phyloP scores from a whole-genome alignment of 2,329 filamentous ascomycete genomes.

The Plectosphaerella plurivora region DNA sequence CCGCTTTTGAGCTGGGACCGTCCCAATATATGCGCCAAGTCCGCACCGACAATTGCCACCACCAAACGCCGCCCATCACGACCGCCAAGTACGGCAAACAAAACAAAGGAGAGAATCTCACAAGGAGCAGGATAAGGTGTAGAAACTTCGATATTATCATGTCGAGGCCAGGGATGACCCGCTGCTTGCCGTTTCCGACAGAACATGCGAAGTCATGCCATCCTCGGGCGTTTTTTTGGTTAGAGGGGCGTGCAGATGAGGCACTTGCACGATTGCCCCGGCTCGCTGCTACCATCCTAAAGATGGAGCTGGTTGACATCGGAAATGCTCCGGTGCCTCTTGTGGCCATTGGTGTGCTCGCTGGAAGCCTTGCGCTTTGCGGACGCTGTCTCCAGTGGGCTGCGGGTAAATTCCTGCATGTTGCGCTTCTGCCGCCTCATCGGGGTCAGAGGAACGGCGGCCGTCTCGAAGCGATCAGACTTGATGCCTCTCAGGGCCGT shows the following conservation, averaged over 20 bases:
- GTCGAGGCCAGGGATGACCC: conserved; percentile 39
- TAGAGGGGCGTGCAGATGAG: conserved; percentile 5
- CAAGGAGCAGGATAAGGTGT: not conserved
- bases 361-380: conserved; percentile 53
- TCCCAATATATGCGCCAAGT: too few species aligned
- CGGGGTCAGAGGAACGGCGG: conserved; percentile 64
- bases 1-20: too few species aligned
- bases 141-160: not conserved
- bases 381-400: conserved; percentile 42
- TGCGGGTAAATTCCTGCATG: conserved; percentile 39
- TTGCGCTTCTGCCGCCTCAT: conserved; percentile 53
- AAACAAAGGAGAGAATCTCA: not conserved
- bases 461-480: conserved; percentile 60
- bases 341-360: conserved; percentile 40
- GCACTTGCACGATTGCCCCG: conserved; percentile 3
- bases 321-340: conserved; percentile 55
- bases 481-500: conserved; percentile 60
- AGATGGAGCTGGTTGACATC: conserved; percentile 47
- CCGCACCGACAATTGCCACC: too few species aligned
- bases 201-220: conserved; percentile 29
- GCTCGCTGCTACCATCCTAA: conserved; percentile 19
- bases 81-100: too few species aligned
- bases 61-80: too few species aligned
- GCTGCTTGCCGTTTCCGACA: conserved; percentile 8
- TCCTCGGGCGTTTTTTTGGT: conserved; percentile 37